Percentiles rank a stretch among this genome's conserved stretches.
These are phyloP conservation scores for Cordyceps fumosorosea DNA, from an alignment of 2,329 filamentous ascomycete species.

Conservation along the genomic window DNA sequence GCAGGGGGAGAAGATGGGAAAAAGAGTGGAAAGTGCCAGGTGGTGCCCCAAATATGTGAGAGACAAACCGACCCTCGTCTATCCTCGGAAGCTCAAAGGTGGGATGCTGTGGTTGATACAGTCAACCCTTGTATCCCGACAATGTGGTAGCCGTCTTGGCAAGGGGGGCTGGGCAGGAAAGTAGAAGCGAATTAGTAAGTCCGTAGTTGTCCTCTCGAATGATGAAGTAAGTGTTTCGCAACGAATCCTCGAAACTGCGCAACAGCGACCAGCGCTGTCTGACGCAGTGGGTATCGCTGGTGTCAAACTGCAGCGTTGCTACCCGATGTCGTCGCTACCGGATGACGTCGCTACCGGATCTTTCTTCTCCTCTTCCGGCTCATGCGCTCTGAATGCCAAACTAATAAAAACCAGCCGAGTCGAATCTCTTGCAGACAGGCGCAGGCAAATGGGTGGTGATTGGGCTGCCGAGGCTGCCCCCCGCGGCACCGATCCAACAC, in stretches of 20 bases:
- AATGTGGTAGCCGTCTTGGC: background rate
- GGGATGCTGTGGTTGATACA: background rate
- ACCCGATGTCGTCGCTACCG: background rate
- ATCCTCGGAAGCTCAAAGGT: background rate
- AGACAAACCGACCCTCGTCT: background rate
- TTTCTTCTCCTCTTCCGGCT: background rate
- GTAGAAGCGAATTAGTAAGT: background rate
- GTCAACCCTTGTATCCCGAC: background rate
- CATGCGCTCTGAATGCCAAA: background rate
- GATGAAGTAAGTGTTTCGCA: too few species aligned
- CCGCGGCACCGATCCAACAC: background rate
- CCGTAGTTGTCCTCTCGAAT: too few species aligned
- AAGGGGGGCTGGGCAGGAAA: background rate
- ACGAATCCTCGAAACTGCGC: too few species aligned
- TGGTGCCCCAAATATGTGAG: background rate
- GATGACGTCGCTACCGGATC: background rate
- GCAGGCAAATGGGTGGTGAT: background rate
- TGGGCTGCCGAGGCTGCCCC: background rate
- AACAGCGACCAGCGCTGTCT: too few species aligned
- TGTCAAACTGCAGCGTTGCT: background rate
- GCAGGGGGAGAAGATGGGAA: background rate
- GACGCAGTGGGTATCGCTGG: background rate
- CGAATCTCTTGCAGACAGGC: background rate
- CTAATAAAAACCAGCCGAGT: background rate
- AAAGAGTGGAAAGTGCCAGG: background rate